Conservation (phyloP, 2,329 filamentous ascomycete genomes). For the Aureobasidium leucospermi region DNA sequence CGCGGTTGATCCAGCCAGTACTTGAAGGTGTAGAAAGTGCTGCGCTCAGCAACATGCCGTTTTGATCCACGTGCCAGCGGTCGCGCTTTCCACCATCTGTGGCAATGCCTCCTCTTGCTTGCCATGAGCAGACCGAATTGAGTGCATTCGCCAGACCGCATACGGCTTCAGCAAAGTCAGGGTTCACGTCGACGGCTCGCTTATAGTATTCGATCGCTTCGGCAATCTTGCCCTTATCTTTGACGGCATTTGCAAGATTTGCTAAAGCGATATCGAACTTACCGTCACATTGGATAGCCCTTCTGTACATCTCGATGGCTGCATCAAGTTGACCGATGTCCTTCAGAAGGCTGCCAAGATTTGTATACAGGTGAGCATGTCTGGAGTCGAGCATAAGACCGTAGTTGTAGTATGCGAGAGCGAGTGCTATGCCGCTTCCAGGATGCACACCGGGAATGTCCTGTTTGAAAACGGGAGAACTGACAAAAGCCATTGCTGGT, state of each 20-base stretch:
- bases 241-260: slow-evolving; percentile 94
- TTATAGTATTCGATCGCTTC: slow-evolving; percentile 92
- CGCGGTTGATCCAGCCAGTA: slow-evolving; percentile 77
- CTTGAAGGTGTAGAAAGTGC: slow-evolving; percentile 52
- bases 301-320: slow-evolving; percentile 95
- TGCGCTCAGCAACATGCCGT: slow-evolving; percentile 74
- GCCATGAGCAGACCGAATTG: slow-evolving; percentile 95
- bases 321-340: slow-evolving; percentile 89
- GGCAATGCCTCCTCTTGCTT: slow-evolving; percentile 76
- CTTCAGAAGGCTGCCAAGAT: slow-evolving; percentile 88
- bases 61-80: slow-evolving; percentile 85
- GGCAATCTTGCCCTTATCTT: slow-evolving; percentile 85
- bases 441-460: slow-evolving; percentile 70
- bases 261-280: slow-evolving; percentile 95
- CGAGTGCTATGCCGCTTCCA: slow-evolving; percentile 80
- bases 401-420: slow-evolving; percentile 91
- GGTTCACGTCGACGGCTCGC: slow-evolving; percentile 82
- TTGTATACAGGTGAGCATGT: slow-evolving; percentile 95
- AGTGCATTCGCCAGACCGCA: slow-evolving; percentile 91
- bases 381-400: slow-evolving; percentile 77
- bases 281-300: slow-evolving; percentile 84
- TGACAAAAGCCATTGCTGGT: slow-evolving; percentile 31
- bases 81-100: slow-evolving; percentile 68
- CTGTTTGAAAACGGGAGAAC: slow-evolving; percentile 24
- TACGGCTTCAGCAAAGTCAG: slow-evolving; percentile 92